Base-by-base conservation (phyloP, 108 stramenopile genomes). In the Skeletonema potamos region DNA sequence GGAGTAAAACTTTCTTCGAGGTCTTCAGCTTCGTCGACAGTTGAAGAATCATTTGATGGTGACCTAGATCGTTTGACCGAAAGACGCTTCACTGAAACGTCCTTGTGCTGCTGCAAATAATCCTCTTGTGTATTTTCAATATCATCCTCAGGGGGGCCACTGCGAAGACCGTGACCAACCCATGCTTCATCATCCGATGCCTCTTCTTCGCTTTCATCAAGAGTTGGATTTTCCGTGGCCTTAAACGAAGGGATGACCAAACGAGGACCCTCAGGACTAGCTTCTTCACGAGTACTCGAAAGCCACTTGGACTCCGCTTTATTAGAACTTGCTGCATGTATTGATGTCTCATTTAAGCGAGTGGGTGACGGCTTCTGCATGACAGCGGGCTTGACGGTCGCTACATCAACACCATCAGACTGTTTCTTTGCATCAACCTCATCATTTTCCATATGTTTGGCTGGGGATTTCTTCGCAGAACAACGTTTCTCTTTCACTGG, bases 41-140 rank as follows among this genome's bases (percentile, higher is more conserved):
- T 51, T 22, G 48, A 51, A 15, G 48, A 51, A 51, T 51, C 48
- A 22, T 22, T 51, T 1, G 54, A 41, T 30, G 43, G 27, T 15
- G 39, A 63, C 48, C 17, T 36, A 9, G 58, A 60, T 22, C 66
- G 37, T 29, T 60, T 66, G 7, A 61, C 70, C 26, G 77, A 79
- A 29, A 79, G 77, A 54, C 77, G 77, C 58, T 79, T 79, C 48
- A 72, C 28, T 2, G 43, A 26, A 13, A 70, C 55, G 17, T 58
- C 1, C 29, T 27, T 48, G 9, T 54, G 46, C 37, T 56, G 34
- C 34, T 65, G 30, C 26, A 29, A n/a, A n/a, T 66, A 44, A 33
- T 79, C 63, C 28, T 69, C 56, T 54, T 79, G 77, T 1, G 77
- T 72, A 18, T 62, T 41, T 22, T 72, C 77, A 34, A 79, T 67